Conservation (phyloP, 1,284 basidiomycete species). For the Ustilago shanxiensis region DNA sequence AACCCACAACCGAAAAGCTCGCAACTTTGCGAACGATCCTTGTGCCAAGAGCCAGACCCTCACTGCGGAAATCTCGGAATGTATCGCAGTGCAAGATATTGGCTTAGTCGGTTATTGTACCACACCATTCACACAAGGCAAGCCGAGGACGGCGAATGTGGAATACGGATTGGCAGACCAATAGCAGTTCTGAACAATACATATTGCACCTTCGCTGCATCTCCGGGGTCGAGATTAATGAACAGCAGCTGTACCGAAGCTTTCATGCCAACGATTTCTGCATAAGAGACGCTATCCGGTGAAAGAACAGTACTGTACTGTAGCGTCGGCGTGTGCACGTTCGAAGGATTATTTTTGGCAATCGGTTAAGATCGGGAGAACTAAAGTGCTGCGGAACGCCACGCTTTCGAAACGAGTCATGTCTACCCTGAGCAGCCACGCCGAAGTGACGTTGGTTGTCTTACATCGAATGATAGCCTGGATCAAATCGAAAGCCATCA, state of each 20-base stretch:
- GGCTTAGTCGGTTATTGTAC: slow-evolving; percentile 1
- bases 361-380: slow-evolving; percentile 6
- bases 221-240: background rate
- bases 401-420: slow-evolving; percentile 2
- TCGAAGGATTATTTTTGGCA: slow-evolving; percentile 11
- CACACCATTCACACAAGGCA: background rate
- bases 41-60: background rate
- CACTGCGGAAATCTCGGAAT: background rate
- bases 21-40: background rate
- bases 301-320: background rate
- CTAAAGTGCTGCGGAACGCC: background rate
- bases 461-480: background rate
- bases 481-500: background rate
- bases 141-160: background rate
- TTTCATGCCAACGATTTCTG: background rate
- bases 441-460: slow-evolving; percentile 5
- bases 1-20: background rate
- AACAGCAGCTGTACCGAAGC: background rate
- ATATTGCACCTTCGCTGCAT: no score
- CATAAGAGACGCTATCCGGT: background rate
- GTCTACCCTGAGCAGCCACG: no score
- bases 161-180: no score
- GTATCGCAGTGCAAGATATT: background rate
- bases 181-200: background rate
- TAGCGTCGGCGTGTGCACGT: background rate